Base-by-base conservation (phyloP, 768 basidiomycete genomes). In the Mycena metata region DNA sequence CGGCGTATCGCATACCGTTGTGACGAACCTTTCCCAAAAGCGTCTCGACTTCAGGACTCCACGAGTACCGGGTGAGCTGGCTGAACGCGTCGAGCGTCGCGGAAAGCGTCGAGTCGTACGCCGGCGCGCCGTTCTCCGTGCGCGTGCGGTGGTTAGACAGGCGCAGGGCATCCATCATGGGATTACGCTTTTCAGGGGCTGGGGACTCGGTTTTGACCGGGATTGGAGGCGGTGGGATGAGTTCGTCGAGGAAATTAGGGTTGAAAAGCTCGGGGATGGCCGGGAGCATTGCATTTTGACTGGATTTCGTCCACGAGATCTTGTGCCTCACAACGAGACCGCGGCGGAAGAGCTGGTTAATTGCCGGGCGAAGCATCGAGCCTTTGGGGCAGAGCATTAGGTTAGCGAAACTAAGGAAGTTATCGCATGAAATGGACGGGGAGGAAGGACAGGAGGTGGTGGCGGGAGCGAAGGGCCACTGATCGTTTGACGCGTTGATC, bases 31-130 rank as follows among this genome's bases (percentile, higher is more conserved):
- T 78, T 0, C 75, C 72, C 1, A 93, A 82, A 51, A 81, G 74
- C 0, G 51, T 41, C 55, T 82, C 76, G 21, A 89, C 72, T 0
- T 67, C 51, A 0, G 33, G 19, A 3, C 73, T 72, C 2, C 61
- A 21, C 0, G 77, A 66, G 17, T 76, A 71, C 1, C 72, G 72
- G 9, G 76, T 76, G 17, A 91, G 69, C 19, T 73, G 69, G n/a
- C 84, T 76, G 76, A 90, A 91, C 0, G 89, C 89, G 69, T 91
- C 88, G 3, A 91, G 80, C 0, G 83, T 85, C 0, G 85, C 45
- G 3, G 83, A 86, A 17, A 78, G 75, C 0, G 90, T 90, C 9
- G 88, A 88, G 49, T 66, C 75, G 69, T 82, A 87, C 0, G 90
- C 83, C 8, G 83, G 83, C 7, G 90, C 85, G 5, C 30, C 42